Percentiles rank a stretch among this genome's conserved stretches.
phyloP scores from a whole-genome alignment of 768 basidiomycete genomes.

The Russula lepida region DNA sequence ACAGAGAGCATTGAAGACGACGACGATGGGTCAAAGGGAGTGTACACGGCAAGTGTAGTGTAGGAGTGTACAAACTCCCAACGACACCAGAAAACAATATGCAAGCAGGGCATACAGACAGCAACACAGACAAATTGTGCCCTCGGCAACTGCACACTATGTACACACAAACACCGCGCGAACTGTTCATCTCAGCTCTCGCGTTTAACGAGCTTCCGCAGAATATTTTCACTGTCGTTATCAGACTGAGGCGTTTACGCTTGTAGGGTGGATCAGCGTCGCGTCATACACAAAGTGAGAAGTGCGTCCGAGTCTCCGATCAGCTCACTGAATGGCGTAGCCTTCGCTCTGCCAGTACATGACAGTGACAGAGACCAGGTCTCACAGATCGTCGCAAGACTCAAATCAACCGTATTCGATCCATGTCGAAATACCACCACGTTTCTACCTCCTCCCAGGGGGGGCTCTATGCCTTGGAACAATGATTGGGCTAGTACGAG shows the following conservation, averaged over 20 bases:
- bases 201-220: not conserved
- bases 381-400: constrained; percentile 17
- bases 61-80: constrained; percentile 55
- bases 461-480: constrained; percentile 53
- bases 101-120: constrained; percentile 29
- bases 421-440: constrained; percentile 42
- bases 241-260: not conserved
- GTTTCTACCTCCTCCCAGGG: constrained; percentile 53
- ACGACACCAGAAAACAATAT: constrained; percentile 72
- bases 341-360: not conserved
- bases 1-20: constrained; percentile 27
- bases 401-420: constrained; percentile 24
- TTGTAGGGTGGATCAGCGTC: not conserved
- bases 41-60: constrained; percentile 53
- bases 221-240: not conserved
- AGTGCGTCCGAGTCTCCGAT: not conserved
- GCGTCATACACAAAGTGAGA: not conserved
- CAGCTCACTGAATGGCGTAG: not conserved
- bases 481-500: constrained; percentile 66
- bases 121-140: constrained; percentile 28
- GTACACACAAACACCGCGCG: not conserved
- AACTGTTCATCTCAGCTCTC: not conserved
- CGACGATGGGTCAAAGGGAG: constrained; percentile 29
- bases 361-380: not conserved
- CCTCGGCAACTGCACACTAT: constrained; percentile 11